Evolutionary conservation across 306 rosid species (phyloP).

Genomic region (Benincasa hispida): DNA sequence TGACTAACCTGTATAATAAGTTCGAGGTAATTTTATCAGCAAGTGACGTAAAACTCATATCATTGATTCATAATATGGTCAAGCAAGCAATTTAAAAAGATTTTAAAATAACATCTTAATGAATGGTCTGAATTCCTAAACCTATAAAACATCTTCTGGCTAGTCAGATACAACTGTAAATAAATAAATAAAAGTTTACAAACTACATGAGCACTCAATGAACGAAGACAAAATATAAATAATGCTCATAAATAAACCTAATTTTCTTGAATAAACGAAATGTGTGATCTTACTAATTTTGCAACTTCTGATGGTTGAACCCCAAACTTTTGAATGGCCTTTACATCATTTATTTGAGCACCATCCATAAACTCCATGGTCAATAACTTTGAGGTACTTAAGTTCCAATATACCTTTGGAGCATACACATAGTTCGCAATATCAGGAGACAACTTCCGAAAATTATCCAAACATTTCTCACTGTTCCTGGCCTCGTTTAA

Average conservation of each 20-base stretch:
- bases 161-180: not conserved
- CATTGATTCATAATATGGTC: not conserved
- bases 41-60: not conserved
- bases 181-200: not conserved
- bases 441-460: conserved; percentile 77
- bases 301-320: conserved; percentile 71
- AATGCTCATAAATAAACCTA: not conserved
- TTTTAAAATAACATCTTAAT: not conserved
- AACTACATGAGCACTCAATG: not conserved
- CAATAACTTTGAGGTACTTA: conserved; percentile 77
- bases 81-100: not conserved
- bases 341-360: conserved; percentile 65
- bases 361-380: conserved; percentile 97
- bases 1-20: conserved; percentile 60
- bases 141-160: not conserved
- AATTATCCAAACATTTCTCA: conserved; percentile 82
- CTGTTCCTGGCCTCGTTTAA: conserved; percentile 67
- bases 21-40: conserved; percentile 4
- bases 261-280: not conserved
- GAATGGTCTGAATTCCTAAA: not conserved
- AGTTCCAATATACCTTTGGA: conserved; percentile 72
- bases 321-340: conserved; percentile 50
- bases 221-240: not conserved
- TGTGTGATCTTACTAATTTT: conserved; percentile 46
- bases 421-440: conserved; percentile 73